Conservation (phyloP, 2,329 filamentous ascomycete genomes). For the Botryotinia calthae region DNA sequence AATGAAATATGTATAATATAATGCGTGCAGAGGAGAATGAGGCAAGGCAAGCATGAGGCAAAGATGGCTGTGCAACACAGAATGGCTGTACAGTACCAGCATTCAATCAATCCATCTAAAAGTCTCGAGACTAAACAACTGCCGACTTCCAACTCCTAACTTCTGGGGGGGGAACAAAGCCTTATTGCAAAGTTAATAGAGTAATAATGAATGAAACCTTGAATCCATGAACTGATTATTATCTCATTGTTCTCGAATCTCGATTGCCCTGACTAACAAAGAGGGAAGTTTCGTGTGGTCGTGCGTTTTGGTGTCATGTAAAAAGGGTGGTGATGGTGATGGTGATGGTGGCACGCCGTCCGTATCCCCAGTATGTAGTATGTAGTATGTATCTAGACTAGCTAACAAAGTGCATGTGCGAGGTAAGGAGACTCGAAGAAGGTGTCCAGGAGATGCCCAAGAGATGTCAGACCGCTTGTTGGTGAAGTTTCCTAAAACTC, state of each 20-base stretch:
- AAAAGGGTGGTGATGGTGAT: background rate
- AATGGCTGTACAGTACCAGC: background rate
- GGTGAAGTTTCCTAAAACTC: background rate
- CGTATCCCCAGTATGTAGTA: background rate
- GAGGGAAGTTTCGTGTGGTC: background rate
- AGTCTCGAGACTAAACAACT: background rate
- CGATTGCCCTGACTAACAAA: background rate
- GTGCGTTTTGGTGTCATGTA: background rate
- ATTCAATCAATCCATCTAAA: background rate
- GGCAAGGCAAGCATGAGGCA: background rate
- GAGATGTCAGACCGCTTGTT: slow-evolving; percentile 13
- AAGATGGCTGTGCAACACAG: background rate
- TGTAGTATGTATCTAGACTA: background rate
- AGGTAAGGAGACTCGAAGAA: background rate
- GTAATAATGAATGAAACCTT: background rate
- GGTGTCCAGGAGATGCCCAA: background rate
- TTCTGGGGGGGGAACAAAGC: background rate
- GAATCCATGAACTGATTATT: background rate
- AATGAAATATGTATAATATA: background rate
- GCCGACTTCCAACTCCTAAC: background rate
- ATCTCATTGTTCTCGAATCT: background rate
- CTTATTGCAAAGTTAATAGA: background rate
- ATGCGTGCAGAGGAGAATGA: background rate
- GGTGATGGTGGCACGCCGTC: background rate
- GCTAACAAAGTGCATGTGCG: background rate